A percentile compares a stretch with the other conserved stretches of the same genome.
Evolutionary conservation across 139 green algal species (phyloP).

Genomic region (Coccomyxa sp.): DNA sequence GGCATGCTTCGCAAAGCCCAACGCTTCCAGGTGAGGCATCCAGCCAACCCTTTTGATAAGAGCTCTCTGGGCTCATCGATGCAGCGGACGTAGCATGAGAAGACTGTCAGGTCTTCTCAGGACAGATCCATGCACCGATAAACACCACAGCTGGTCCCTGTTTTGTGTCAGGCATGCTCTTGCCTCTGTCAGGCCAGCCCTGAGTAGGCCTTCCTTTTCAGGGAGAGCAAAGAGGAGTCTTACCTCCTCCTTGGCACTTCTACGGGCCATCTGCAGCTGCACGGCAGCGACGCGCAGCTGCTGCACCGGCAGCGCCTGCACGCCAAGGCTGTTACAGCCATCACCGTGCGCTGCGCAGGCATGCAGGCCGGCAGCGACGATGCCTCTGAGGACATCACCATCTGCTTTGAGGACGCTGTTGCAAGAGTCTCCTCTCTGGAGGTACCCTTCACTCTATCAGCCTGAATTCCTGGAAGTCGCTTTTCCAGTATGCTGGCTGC

Average conservation of each 20-base stretch:
- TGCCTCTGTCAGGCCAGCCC: background rate
- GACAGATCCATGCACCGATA: background rate
- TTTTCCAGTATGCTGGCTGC: background rate
- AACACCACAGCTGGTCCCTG: background rate
- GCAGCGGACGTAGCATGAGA: background rate
- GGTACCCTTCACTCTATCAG: slow-evolving; percentile 19
- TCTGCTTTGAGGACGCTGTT: slow-evolving; percentile 44
- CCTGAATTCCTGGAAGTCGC: too few species aligned
- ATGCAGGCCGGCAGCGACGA: slow-evolving; percentile 30
- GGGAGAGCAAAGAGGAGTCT: background rate
- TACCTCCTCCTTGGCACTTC: slow-evolving; percentile 54
- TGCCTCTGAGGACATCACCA: slow-evolving; percentile 44
- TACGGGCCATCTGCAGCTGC: slow-evolving; percentile 53
- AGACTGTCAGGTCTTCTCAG: background rate
- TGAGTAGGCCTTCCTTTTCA: background rate
- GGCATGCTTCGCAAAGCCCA: background rate
- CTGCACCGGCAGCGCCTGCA: slow-evolving; percentile 55
- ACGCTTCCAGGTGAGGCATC: background rate
- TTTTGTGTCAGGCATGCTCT: background rate
- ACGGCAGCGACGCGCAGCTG: slow-evolving; percentile 22
- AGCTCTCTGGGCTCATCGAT: background rate
- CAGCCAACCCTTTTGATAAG: background rate
- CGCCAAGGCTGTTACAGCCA: background rate
- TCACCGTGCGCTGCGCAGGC: background rate
- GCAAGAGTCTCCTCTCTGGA: slow-evolving; percentile 44